These are phyloP conservation scores for Mycoemilia scoparia DNA, from an alignment of 192 early-diverging fungal species.

Conservation along the genomic window DNA sequence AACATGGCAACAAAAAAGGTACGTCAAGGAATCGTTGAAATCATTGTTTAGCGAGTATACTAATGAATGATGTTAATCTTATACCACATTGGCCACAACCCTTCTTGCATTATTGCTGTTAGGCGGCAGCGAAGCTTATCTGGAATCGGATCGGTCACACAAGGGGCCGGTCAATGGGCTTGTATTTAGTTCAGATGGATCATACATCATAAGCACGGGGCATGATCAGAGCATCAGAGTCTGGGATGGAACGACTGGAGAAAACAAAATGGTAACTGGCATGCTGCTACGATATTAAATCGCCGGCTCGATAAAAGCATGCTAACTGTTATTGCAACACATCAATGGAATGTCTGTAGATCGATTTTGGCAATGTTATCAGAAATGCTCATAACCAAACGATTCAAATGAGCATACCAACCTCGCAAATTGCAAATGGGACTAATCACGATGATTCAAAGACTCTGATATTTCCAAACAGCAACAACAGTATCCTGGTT, in stretches of 20 bases:
- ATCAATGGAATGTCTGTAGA: no score
- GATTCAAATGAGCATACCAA: no score
- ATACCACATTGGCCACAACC: background rate
- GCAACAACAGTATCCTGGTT: constrained; percentile 31
- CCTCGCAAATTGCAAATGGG: no score
- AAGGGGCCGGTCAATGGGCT: constrained; percentile 43
- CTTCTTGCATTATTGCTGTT: background rate
- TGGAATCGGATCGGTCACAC: constrained; percentile 30
- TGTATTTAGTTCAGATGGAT: constrained; percentile 39
- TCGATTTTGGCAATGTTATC: no score
- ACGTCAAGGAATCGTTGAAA: constrained; percentile 9
- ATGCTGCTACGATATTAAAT: no score
- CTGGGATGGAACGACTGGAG: constrained; percentile 26
- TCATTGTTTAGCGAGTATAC: background rate
- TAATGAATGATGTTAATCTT: background rate
- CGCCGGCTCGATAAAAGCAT: no score
- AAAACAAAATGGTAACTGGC: constrained; percentile 6
- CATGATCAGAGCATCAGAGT: constrained; percentile 41
- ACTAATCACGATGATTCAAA: no score
- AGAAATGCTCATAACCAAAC: no score
- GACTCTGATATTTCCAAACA: constrained; percentile 41
- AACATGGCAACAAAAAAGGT: constrained; percentile 27
- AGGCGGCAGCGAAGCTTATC: background rate
- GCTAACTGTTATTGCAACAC: no score
- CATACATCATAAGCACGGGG: constrained; percentile 34